These are phyloP conservation scores for Botrytis medusae DNA, from an alignment of 2,329 filamentous ascomycete species.

Conservation along the genomic window DNA sequence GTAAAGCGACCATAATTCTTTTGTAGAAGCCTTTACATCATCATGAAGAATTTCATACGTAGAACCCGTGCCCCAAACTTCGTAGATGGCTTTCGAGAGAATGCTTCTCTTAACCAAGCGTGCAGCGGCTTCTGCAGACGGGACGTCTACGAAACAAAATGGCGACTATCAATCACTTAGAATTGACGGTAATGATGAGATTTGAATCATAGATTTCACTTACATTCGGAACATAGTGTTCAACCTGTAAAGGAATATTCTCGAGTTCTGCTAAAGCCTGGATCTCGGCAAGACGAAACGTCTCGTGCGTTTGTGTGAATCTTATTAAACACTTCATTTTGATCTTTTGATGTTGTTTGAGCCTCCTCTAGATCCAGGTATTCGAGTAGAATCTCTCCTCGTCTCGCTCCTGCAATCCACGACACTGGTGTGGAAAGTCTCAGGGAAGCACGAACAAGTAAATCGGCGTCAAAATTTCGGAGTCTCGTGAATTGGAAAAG, in stretches of 20 bases:
- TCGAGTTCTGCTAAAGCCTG: slow-evolving; percentile 73
- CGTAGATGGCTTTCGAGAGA: slow-evolving; percentile 78
- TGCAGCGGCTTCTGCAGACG: slow-evolving; percentile 62
- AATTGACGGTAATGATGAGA: slow-evolving; percentile 26
- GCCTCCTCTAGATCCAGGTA: not conserved
- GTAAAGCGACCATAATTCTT: slow-evolving; percentile 67
- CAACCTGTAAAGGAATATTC: slow-evolving; percentile 65
- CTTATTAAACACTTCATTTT: slow-evolving; percentile 80
- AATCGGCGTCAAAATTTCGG: not conserved
- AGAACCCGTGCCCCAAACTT: slow-evolving; percentile 77
- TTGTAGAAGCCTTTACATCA: slow-evolving; percentile 58
- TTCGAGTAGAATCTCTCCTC: not conserved
- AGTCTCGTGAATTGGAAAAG: not conserved
- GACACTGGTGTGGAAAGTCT: slow-evolving; percentile 13
- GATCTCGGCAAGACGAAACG: slow-evolving; percentile 84
- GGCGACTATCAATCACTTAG: slow-evolving; percentile 62
- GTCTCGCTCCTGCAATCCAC: slow-evolving; percentile 2
- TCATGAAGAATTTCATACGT: slow-evolving; percentile 68
- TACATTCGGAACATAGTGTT: slow-evolving; percentile 75
- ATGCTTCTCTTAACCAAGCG: slow-evolving; percentile 74
- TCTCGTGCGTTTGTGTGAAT: slow-evolving; percentile 85
- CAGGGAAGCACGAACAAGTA: not conserved
- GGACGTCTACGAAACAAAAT: slow-evolving; percentile 74
- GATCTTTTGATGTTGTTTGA: not conserved
- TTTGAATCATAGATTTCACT: slow-evolving; percentile 39